Base-by-base conservation (phyloP, 768 basidiomycete species). In the Postia placenta region DNA sequence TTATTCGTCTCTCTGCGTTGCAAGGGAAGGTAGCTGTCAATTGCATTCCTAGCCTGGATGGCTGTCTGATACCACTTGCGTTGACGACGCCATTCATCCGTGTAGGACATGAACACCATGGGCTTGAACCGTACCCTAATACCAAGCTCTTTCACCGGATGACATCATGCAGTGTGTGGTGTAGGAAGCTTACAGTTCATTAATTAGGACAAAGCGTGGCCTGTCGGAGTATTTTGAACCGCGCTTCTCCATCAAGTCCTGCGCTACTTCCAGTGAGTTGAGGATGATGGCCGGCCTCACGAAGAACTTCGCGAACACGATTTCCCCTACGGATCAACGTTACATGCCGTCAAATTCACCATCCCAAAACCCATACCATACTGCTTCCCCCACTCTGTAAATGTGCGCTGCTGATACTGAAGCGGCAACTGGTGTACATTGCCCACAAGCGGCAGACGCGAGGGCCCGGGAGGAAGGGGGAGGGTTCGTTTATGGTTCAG, bases 361-460 rank as follows among this genome's bases (percentile, higher is more conserved):
- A 23, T 14, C n/a, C 23, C 3, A 37, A 15, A 36, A 15, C 19
- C 30, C 48, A 22, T 36, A 67, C 66, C 66, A 40, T 61, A 67
- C 22, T 19, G 36, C 46, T 53, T 52, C 14, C 55, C 54, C 66
- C 66, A 67, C 17, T 60, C 53, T 4, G 47, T 39, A 46, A 65
- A 64, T n/a, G 51, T 49, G 39, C 49, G 35, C 43, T 61, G 56
- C 28, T 61, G 63, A 9, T 56, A 49, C 23, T 58, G 50, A 7
- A 56, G 38, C 2, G 62, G 58, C 14, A 67, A 42, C 30, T 64
- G 60, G 38, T 62, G 64, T 23, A 64, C 51, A 26, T 67, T 64
- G 2, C 66, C 66, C 26, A 67, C 50, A 24, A 67, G 45, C 0
- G 66, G 66, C 17, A 63, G 47, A 9, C 57, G 50, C 1, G 11